phyloP scores from a whole-genome alignment of 2,329 filamentous ascomycete genomes.

The Gliomastix tumulicola region DNA sequence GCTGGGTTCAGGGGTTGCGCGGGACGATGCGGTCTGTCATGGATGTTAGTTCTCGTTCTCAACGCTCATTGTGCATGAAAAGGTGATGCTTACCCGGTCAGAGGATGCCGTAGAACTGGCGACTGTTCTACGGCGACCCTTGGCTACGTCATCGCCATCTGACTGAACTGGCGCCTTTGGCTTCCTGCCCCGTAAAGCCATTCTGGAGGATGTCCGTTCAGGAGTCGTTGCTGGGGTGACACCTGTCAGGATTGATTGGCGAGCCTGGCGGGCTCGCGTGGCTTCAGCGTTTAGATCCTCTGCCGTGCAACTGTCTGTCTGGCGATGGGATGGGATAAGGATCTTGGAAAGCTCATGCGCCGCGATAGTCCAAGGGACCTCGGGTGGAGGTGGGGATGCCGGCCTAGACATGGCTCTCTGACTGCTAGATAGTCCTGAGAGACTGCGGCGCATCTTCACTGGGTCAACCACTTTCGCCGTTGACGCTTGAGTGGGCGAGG shows the following conservation, averaged over 20 bases:
- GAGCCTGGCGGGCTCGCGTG: constrained; percentile 55
- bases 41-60: too few relatives aligned
- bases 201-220: constrained; percentile 47
- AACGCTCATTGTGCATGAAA: background rate
- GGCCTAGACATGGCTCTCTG: constrained; percentile 19
- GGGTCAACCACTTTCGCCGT: constrained; percentile 70
- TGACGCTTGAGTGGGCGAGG: constrained; percentile 81
- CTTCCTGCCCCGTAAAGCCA: constrained; percentile 69
- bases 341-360: constrained; percentile 75
- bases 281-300: constrained; percentile 73
- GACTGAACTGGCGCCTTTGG: constrained; percentile 46
- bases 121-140: constrained; percentile 55
- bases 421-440: constrained; percentile 41
- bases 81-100: constrained; percentile 16
- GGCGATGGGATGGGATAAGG: constrained; percentile 68
- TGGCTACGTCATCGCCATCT: constrained; percentile 31
- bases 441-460: constrained; percentile 55
- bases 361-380: constrained; percentile 81
- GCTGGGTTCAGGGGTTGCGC: constrained; percentile 16
- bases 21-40: constrained; percentile 22
- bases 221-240: constrained; percentile 17
- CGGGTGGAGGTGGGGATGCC: constrained; percentile 65
- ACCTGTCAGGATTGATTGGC: constrained; percentile 43
- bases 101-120: constrained; percentile 30
- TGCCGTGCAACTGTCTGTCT: constrained; percentile 67